Percentiles rank a stretch among this genome's conserved stretches.
These are phyloP conservation scores for Macrocybe gigantea DNA, from an alignment of 768 basidiomycete species.

Conservation along the genomic window DNA sequence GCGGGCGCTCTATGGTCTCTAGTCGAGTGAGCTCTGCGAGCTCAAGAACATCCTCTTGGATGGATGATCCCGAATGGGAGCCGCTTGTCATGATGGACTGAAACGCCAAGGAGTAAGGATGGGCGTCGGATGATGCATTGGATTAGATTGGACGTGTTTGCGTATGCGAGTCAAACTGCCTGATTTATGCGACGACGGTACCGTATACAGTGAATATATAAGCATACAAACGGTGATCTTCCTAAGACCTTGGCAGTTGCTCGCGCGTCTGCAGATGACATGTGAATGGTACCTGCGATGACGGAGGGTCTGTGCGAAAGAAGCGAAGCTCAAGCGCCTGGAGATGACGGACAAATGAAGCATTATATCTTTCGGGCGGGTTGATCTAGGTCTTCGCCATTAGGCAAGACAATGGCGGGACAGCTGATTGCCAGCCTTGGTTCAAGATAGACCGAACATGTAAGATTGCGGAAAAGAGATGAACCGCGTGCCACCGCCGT, in stretches of 20 bases:
- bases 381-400: constrained; percentile 76
- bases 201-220: too few relatives aligned
- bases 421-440: constrained; percentile 55
- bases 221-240: too few relatives aligned
- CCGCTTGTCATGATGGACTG: too few relatives aligned
- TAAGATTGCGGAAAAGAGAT: constrained; percentile 33
- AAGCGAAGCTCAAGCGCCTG: constrained; percentile 45
- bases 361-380: constrained; percentile 66
- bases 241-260: too few relatives aligned
- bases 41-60: constrained; percentile 2
- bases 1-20: constrained; percentile 31
- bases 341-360: constrained; percentile 27
- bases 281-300: constrained; percentile 8
- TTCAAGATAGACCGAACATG: constrained; percentile 53
- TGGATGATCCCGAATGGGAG: too few relatives aligned
- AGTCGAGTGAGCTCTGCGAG: constrained; percentile 14
- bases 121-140: too few relatives aligned
- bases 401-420: constrained; percentile 49
- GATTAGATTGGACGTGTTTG: too few relatives aligned
- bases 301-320: constrained; percentile 37
- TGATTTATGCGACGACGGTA: too few relatives aligned
- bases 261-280: background rate
- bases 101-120: too few relatives aligned
- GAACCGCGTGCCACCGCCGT: constrained; percentile 2
- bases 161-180: too few relatives aligned